A percentile compares a stretch with the other conserved stretches of the same genome.
Conservation (phyloP, 176 grass and related monocot genomes). For the Poa pratensis region DNA sequence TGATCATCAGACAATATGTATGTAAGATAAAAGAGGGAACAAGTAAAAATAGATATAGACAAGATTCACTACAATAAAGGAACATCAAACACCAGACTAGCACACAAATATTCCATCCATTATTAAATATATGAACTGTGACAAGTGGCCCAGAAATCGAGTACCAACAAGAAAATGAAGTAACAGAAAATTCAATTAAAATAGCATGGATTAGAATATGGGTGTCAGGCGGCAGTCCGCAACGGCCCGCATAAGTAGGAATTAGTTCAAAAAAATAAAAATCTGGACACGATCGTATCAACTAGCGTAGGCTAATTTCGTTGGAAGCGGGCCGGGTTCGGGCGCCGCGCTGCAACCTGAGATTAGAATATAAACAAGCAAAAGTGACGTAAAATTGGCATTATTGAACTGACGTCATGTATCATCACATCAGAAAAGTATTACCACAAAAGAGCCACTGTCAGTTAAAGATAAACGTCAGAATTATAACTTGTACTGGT, state of each 20-base stretch:
- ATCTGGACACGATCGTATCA: too few species aligned
- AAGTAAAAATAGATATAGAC: conserved; percentile 4
- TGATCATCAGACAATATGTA: conserved; percentile 13
- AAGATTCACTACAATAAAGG: background rate
- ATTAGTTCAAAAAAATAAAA: too few species aligned
- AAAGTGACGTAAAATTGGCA: background rate
- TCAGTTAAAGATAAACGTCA: conserved; percentile 10
- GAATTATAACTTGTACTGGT: background rate
- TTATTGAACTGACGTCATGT: background rate
- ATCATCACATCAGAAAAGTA: conserved; percentile 34
- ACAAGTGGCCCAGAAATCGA: conserved; percentile 2
- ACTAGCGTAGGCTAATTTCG: too few species aligned
- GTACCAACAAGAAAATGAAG: background rate
- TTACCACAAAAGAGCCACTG: background rate
- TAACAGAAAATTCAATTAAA: conserved; percentile 14
- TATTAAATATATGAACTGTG: background rate
- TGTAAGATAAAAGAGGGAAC: background rate
- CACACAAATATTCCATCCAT: conserved; percentile 15
- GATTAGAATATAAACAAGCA: conserved; percentile 3
- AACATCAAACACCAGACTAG: conserved; percentile 24
- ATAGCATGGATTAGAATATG: background rate
- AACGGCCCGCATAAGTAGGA: too few species aligned
- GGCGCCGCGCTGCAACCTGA: too few species aligned
- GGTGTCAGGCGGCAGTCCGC: too few species aligned
- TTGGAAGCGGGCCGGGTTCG: too few species aligned